Conservation (phyloP, 768 basidiomycete genomes). For the Podaxis rugospora region DNA sequence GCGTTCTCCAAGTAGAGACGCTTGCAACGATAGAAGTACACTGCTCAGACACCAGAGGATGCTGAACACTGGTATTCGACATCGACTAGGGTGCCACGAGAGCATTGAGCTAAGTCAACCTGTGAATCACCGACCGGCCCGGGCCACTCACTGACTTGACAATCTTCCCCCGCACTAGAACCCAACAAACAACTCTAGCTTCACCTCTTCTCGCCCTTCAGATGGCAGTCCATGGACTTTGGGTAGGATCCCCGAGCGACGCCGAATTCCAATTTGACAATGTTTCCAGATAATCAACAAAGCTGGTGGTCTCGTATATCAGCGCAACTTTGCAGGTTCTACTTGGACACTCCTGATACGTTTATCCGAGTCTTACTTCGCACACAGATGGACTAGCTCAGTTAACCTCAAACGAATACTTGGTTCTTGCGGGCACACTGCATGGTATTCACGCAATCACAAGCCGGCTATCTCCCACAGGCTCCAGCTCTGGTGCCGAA, state of each 20-base stretch:
- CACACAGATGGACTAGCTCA: slow-evolving; percentile 84
- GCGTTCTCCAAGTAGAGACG: slow-evolving; percentile 36
- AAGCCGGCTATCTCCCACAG: slow-evolving; percentile 80
- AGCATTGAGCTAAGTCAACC: slow-evolving; percentile 5
- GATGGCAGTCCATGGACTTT: slow-evolving; percentile 80
- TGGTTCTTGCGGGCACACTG: slow-evolving; percentile 93
- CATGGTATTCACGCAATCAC: slow-evolving; percentile 99
- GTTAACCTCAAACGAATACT: slow-evolving; percentile 89
- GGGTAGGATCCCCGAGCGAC: slow-evolving; percentile 47
- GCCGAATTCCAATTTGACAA: slow-evolving; percentile 1
- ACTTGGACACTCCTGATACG: slow-evolving; percentile 12
- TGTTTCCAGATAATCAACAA: slow-evolving; percentile 85
- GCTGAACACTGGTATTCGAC: slow-evolving; percentile 12
- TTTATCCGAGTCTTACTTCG: slow-evolving; percentile 13
- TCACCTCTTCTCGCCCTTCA: not conserved
- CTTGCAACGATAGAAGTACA: slow-evolving; percentile 28
- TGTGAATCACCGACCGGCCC: not conserved
- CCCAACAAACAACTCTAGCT: not conserved
- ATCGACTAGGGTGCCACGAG: slow-evolving; percentile 10
- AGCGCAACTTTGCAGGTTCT: slow-evolving; percentile 85
- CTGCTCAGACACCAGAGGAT: slow-evolving; percentile 20
- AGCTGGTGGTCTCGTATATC: slow-evolving; percentile 95
- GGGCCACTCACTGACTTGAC: not conserved
- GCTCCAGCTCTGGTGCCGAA: slow-evolving; percentile 81
- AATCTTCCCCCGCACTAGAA: not conserved